Evolutionary conservation across 805 yeast species (phyloP), one percentile per base, ranked within the genome.

Genomic region (Ogataea kodamae): DNA sequence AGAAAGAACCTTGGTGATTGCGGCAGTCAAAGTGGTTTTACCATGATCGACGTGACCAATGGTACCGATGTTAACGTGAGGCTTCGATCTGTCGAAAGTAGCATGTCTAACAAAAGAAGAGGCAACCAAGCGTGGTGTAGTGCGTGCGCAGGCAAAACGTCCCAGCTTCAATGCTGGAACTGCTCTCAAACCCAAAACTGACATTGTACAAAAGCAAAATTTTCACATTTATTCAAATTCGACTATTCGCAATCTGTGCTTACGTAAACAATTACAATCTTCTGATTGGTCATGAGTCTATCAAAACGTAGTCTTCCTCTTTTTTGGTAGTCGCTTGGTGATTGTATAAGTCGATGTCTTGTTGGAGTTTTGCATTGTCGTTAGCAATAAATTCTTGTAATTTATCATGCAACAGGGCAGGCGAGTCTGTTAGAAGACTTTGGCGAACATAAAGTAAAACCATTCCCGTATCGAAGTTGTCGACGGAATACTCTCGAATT

Each of bases 41-140:
- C 98, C 98, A 68, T 90, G 97, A 72, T 90, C 98, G 49, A 90
- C 97, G 65, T 90, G 97, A 50, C 97, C 97, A 63, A 90, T 90
- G 61, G 97, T 90, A 70, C 97, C 98, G 52, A 90, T 76, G 69
- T 90, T 90, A 52, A 90, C 81, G 62, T 90, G 97, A 30, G 97
- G 97, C 72, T 92, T 92, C 51, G 88, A 73, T 71, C 98, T 90
- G 65, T 83, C 84, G 62, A 90, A 92, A 30, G 90, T 74, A 44
- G 95, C 95, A 40, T 40, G 49, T 54, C 62, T 57, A 28, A 52
- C 52, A 30, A 43, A 42, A 22, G 56, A 40, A 30, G 25, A 25
- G 22, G 37, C 13, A n/a, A 25, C 25, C 17, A 18, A 9, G 22
- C 29, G 30, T 4, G 35, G 29, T 18, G 32, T 32, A 22, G 30